Evolutionary conservation across 1,284 basidiomycete genomes (phyloP).

Genomic region (Ganoderma lucidum): DNA sequence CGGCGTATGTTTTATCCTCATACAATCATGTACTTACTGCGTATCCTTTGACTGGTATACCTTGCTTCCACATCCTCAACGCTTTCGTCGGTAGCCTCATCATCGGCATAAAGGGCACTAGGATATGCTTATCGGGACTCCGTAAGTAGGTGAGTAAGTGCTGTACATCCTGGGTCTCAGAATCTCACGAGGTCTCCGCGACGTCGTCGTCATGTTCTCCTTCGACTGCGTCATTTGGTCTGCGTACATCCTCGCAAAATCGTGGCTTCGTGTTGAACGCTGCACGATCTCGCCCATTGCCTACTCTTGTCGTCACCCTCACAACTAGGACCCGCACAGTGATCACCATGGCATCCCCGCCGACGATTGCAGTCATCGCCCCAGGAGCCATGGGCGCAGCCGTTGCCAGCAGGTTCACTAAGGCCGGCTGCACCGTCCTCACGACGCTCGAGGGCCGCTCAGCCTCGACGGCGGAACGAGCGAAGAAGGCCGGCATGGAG

Average conservation of each 20-base stretch:
- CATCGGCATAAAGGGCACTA: no score
- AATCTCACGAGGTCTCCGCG: not conserved
- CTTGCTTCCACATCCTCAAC: not conserved
- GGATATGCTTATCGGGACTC: no score
- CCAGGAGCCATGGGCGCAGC: slow-evolving; percentile 55
- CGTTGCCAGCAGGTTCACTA: slow-evolving; percentile 50
- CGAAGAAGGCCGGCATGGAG: slow-evolving; percentile 60
- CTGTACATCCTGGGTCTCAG: not conserved
- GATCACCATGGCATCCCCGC: slow-evolving; percentile 13
- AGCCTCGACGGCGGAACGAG: slow-evolving; percentile 53
- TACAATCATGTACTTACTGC: not conserved
- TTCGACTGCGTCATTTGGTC: not conserved
- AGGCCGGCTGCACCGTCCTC: slow-evolving; percentile 56
- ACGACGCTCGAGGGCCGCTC: slow-evolving; percentile 61
- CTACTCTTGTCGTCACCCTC: not conserved
- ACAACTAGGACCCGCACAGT: not conserved
- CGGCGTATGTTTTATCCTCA: not conserved
- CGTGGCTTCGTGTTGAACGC: not conserved
- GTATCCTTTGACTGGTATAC: not conserved
- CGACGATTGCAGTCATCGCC: slow-evolving; percentile 52
- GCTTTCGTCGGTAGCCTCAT: not conserved
- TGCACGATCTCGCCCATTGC: not conserved
- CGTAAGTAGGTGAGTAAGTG: no score
- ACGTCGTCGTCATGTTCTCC: not conserved
- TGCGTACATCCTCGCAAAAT: not conserved